phyloP scores from a whole-genome alignment of 768 basidiomycete species.

The Pleurotus platypus region DNA sequence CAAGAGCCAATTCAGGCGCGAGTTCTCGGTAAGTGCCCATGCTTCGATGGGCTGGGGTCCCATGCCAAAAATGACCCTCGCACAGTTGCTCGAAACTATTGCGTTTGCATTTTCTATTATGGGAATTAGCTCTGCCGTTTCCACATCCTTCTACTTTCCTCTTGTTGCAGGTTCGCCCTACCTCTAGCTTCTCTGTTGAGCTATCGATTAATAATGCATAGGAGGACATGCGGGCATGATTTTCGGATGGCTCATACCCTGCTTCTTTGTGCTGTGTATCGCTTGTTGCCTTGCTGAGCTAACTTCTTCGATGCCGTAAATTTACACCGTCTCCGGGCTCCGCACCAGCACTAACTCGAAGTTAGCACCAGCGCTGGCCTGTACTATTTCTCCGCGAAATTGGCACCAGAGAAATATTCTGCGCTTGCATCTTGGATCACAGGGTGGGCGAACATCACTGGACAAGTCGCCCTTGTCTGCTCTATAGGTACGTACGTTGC shows the following conservation, averaged over 20 bases:
- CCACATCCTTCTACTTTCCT: slow-evolving; percentile 50
- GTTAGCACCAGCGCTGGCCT: slow-evolving; percentile 56
- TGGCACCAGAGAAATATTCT: slow-evolving; percentile 45
- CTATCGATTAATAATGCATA: slow-evolving; percentile 13
- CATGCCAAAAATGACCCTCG: too few species aligned
- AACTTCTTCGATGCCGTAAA: slow-evolving; percentile 60
- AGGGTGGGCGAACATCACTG: slow-evolving; percentile 61
- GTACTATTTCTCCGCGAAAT: slow-evolving; percentile 61
- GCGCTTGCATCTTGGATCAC: slow-evolving; percentile 56
- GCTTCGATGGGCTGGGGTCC: not conserved
- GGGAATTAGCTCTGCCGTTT: slow-evolving; percentile 54
- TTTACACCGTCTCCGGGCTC: slow-evolving; percentile 4
- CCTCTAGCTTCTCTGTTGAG: not conserved
- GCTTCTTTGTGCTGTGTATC: slow-evolving; percentile 52
- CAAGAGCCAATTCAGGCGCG: slow-evolving; percentile 53
- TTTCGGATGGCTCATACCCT: slow-evolving; percentile 62
- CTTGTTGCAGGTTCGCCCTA: slow-evolving; percentile 41
- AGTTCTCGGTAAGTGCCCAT: slow-evolving; percentile 45
- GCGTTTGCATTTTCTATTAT: slow-evolving; percentile 60
- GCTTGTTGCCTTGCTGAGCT: slow-evolving; percentile 56
- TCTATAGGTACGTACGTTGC: slow-evolving; percentile 36
- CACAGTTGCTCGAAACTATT: slow-evolving; percentile 46
- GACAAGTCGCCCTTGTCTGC: slow-evolving; percentile 48
- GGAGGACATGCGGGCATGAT: slow-evolving; percentile 66
- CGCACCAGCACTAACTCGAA: not conserved